Evolutionary conservation across 768 basidiomycete species (phyloP), one percentile per base, ranked within the genome.

Genomic region (Collybia mongolica): DNA sequence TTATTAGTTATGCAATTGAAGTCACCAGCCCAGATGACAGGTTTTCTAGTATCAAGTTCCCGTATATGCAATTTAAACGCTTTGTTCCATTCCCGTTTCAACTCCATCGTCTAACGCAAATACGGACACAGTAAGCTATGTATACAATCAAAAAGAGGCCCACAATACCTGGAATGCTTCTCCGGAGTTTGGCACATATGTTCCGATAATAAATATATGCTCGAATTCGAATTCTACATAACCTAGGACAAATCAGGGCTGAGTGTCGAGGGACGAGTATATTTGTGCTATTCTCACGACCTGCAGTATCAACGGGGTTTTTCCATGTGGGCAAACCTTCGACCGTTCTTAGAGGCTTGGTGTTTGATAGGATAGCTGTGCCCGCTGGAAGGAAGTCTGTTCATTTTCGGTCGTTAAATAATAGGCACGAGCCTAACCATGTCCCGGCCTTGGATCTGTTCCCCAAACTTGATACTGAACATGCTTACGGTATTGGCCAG

Each of bases 401-500:
- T 38, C 19, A 37, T 39, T n/a, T n/a, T 5, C 14, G 5, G 5
- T 12, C 14, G 4, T 5, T n/a, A 15, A n/a, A 17, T 46, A 18
- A 26, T n/a, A 12, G 6, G 22, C 18, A 17, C 17, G 36, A 14
- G 1, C 11, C 19, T 11, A 5, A 46, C 46, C 46, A 37, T 39
- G 46, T 28, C 26, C 26, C 9, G 26, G 26, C 28, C 28, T 18
- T 9, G 39, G 50, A n/a, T 47, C 52, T 2, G 43, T 41, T 29
- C 55, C 47, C 55, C 54, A 56, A 17, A 28, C 19, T 22, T 53
- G 54, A 35, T 48, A 51, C 55, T 49, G 38, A 28, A 28, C 26
- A 28, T 9, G 26, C 26, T 28, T 9, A 28, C 7, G 3, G 28
- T 5, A 46, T 20, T n/a, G 37, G 14, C 40, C n/a, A 42, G 14